Evolutionary conservation across 2,329 filamentous ascomycete species (phyloP), one percentile per base, ranked within the genome.

Genomic region (Ceratocystiopsis sp.): DNA sequence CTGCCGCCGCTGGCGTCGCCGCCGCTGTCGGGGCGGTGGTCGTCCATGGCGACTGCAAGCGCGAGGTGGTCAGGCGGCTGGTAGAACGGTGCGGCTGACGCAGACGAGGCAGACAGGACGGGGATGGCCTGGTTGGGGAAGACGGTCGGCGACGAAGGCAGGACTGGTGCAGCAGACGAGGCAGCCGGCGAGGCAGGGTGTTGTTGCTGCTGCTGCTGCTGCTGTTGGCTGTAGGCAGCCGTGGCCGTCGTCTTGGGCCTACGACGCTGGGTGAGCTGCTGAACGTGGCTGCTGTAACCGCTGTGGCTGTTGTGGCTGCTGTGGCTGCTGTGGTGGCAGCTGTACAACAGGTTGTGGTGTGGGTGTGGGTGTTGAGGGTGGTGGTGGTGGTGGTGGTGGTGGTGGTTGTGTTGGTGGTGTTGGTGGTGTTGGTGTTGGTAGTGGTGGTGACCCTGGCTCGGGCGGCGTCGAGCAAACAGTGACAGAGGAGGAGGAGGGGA

Each of bases 1-100:
- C 21, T 8, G 21, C 21, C 8, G 21, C 21, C 21, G 21, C 4
- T 21, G 21, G 65, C 58, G 37, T 50, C 50, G 37, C 33, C 44
- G 41, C 43, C 38, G 38, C n/a, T n/a, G n/a, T 41, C 40, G 40
- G 37, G 18, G 33, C n/a, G 38, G 25, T 15, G 21, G 29, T 43
- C 45, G 41, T 41, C 17, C 45, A 45, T 42, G 38, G 37, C 21
- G 34, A 19, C 34, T 21, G 21, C 21, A 8, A 21, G 21, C 21
- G 21, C 21, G 21, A n/a, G n/a, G n/a, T 21, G 21, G 21, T 21
- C 4, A 21, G 8, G 21, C 21, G 21, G 21, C 21, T 8, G 21
- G 21, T 21, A 21, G 21, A 21, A 21, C 21, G 21, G 21, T 21
- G 21, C 8, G 21, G 21, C n/a, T n/a, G n/a, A n/a, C n/a, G n/a